Evolutionary conservation across 192 early-diverging fungal species (phyloP).

Genomic region (Radiomyces spectabilis): DNA sequence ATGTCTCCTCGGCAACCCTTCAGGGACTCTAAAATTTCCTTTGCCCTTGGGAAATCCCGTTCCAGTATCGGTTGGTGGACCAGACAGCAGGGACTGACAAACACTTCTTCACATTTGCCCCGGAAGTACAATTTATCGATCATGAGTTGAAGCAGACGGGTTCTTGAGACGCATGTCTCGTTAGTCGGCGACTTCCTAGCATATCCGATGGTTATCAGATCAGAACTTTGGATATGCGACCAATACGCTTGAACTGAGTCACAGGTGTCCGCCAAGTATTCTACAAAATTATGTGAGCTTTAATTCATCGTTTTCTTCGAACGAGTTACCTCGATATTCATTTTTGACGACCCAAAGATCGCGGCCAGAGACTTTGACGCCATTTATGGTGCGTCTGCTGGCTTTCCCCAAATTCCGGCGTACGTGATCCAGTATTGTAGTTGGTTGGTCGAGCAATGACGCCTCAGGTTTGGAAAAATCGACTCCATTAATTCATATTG

Average conservation of each 20-base stretch:
- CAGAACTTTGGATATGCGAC: neutral
- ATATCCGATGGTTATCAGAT: neutral
- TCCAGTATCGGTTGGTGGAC: neutral
- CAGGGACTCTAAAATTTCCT: neutral
- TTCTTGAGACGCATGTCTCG: neutral
- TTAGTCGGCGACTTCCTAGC: neutral
- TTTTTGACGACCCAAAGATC: too few species aligned
- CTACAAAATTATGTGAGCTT: too few species aligned
- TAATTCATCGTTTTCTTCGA: too few species aligned
- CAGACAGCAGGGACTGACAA: neutral
- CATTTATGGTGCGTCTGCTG: too few species aligned
- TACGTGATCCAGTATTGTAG: constrained; percentile 5
- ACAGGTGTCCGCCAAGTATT: neutral
- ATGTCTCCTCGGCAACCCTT: neutral
- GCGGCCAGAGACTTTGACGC: too few species aligned
- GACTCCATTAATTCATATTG: constrained; percentile 2
- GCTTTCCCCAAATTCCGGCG: constrained; percentile 1
- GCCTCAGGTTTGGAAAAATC: neutral
- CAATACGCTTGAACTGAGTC: neutral
- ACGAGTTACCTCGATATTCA: too few species aligned
- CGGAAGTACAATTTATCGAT: neutral
- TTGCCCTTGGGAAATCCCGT: neutral
- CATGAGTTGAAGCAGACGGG: neutral
- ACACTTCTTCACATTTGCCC: neutral
- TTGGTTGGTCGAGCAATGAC: neutral